phyloP scores from a whole-genome alignment of 306 rosid species.

The peach (Prunus persica) region Prunus_persica_NCBIv2 NC_034010.1:3640001-3640500 shows the following conservation, averaged over 20 bases:
- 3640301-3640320: background rate
- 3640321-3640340: background rate
- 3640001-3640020: no score
- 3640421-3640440: background rate
- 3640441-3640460: background rate
- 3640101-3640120: no score
- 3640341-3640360: background rate
- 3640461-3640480: background rate
- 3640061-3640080: background rate
- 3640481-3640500: background rate
- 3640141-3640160: no score
- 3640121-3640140: no score
- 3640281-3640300: background rate
- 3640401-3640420: background rate
- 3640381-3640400: background rate
- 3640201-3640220: background rate
- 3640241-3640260: background rate
- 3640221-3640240: background rate
- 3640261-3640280: background rate
- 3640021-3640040: no score
- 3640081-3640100: no score
- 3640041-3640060: background rate
- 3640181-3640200: background rate
- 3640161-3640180: no score
- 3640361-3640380: background rate